A percentile compares a stretch with the other conserved stretches of the same genome.
Conservation (phyloP, 192 early-diverging fungal genomes). For the Thamnidium elegans region DNA sequence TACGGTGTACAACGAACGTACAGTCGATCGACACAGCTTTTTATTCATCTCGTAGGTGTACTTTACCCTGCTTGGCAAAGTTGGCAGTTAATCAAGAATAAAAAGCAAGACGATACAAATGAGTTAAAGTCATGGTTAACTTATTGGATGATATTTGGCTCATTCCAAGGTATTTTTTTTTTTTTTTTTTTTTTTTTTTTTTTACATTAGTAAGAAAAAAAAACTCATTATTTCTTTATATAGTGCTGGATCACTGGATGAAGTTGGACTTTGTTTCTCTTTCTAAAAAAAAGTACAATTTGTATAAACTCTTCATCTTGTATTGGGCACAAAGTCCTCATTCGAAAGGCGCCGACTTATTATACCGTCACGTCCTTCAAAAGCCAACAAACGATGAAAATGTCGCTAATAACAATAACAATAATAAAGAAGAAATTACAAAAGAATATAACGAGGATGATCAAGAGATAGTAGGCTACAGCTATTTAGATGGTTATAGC, state of each 20-base stretch:
- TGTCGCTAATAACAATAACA: background rate
- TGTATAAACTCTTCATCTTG: slow-evolving; percentile 48
- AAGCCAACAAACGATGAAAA: slow-evolving; percentile 12
- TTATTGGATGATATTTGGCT: slow-evolving; percentile 60
- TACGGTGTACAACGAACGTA: slow-evolving; percentile 36
- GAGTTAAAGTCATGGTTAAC: slow-evolving; percentile 53
- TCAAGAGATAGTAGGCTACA: background rate
- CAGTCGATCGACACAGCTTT: slow-evolving; percentile 35
- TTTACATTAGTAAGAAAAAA: background rate
- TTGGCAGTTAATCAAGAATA: slow-evolving; percentile 41
- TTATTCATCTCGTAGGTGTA: slow-evolving; percentile 47
- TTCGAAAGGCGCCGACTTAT: slow-evolving; percentile 47
- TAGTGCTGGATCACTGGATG: slow-evolving; percentile 54
- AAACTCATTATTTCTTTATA: background rate
- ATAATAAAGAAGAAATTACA: background rate
- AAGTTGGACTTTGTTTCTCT: slow-evolving; percentile 33
- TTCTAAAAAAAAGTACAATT: slow-evolving; percentile 46
- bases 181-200: background rate
- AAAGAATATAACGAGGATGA: too few relatives aligned
- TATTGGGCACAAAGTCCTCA: slow-evolving; percentile 58
- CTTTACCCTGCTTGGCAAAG: slow-evolving; percentile 50
- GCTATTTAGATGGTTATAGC: slow-evolving; percentile 9
- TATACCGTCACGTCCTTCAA: slow-evolving; percentile 47
- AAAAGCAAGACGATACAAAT: slow-evolving; percentile 25
- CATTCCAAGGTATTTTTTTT: slow-evolving; percentile 37